phyloP scores from a whole-genome alignment of 1,139 yeast species.

The Zygoascus sp. region DNA sequence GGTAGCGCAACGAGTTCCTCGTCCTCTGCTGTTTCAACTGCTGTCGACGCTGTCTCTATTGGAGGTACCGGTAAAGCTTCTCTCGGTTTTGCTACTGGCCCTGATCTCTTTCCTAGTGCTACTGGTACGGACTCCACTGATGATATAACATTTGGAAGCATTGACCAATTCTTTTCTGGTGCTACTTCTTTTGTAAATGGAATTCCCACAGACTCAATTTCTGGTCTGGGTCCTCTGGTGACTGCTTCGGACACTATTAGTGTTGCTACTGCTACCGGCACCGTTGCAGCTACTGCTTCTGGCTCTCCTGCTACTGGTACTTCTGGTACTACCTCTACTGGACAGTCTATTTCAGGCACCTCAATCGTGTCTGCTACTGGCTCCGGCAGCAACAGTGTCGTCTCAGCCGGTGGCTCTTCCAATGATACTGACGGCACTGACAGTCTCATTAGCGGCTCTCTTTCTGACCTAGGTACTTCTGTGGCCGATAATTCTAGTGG shows the following conservation, averaged over 20 bases:
- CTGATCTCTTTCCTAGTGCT: background rate
- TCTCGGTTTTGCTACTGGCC: conserved; percentile 1
- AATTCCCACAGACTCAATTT: background rate
- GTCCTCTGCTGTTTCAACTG: background rate
- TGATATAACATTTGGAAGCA: background rate
- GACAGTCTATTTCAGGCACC: background rate
- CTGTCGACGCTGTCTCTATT: background rate
- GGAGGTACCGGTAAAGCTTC: conserved; percentile 1
- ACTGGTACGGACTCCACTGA: background rate
- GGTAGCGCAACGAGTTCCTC: too few relatives aligned
- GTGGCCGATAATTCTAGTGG: background rate
- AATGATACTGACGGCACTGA: conserved; percentile 2
- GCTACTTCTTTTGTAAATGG: conserved; percentile 1
- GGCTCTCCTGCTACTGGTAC: conserved; percentile 2
- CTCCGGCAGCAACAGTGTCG: background rate
- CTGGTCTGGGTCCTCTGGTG: background rate
- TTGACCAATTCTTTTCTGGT: background rate
- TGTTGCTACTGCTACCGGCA: conserved; percentile 9
- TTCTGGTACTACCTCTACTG: background rate
- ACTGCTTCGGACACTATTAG: conserved; percentile 2
- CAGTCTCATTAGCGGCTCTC: conserved; percentile 2
- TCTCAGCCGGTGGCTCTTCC: background rate
- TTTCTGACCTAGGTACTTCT: conserved; percentile 5
- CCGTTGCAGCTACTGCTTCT: background rate
- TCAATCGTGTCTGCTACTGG: background rate